Conservation (phyloP, 225 moss, liverwort and hornwort genomes). For the Takakia lepidozioides region DNA sequence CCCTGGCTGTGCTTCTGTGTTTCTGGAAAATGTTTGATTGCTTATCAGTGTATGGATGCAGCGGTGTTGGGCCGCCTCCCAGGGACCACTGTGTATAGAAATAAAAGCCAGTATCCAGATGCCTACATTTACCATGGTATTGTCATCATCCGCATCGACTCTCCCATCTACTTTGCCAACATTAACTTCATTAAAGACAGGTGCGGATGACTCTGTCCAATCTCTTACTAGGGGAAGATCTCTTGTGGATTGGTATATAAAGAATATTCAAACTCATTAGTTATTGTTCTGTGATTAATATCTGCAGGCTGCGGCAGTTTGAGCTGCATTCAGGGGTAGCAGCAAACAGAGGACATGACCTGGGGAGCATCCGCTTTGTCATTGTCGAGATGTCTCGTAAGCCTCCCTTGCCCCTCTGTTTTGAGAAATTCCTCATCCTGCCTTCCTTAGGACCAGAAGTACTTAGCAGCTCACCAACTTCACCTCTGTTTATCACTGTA, state of each 20-base stretch:
- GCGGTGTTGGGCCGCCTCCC: slow-evolving; percentile 89
- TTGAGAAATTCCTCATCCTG: too few species aligned
- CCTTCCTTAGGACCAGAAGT: too few species aligned
- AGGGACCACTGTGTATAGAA: slow-evolving; percentile 94
- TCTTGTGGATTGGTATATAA: too few species aligned
- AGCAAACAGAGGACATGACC: slow-evolving; percentile 55
- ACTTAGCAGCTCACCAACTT: too few species aligned
- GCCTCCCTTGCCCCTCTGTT: too few species aligned
- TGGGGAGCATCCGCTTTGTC: slow-evolving; percentile 51
- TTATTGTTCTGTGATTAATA: slow-evolving; percentile 11
- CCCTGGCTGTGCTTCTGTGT: too few species aligned
- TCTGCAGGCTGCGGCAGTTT: slow-evolving; percentile 54
- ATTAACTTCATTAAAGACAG: slow-evolving; percentile 73
- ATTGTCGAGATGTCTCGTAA: slow-evolving; percentile 99
- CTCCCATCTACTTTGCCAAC: slow-evolving; percentile 99
- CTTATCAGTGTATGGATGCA: slow-evolving; percentile 23
- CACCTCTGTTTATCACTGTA: too few species aligned
- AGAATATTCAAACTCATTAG: too few species aligned
- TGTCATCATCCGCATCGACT: slow-evolving; percentile 83
- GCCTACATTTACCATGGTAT: slow-evolving; percentile 94
- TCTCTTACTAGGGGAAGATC: too few species aligned
- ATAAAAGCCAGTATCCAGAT: slow-evolving; percentile 76
- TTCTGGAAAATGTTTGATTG: too few species aligned
- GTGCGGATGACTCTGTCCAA: too few species aligned
- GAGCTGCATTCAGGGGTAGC: slow-evolving; percentile 43